Evolutionary conservation across 768 basidiomycete genomes (phyloP), one percentile per base, ranked within the genome.

Genomic region (Phylloporus sp.): DNA sequence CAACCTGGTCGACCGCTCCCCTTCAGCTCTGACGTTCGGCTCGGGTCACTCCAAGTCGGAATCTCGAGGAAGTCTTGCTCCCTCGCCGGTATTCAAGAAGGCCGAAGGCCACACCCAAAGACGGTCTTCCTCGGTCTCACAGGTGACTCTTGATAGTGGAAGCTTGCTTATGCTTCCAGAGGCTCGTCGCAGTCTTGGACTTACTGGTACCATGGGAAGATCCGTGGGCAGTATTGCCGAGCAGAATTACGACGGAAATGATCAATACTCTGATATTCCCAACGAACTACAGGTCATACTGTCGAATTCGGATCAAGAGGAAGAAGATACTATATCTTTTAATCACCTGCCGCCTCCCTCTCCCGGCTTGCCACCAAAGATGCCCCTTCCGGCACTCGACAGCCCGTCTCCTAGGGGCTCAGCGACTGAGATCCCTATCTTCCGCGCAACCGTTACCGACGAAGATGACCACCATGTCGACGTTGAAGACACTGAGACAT

Each of bases 211-310:
- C 1, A 75, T 88, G 69, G 85, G 85, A 9, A 78, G 77, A 1
- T 80, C 78, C 0, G 70, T 77, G 38, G 71, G 70, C 4, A 75
- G 75, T 20, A 75, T 74, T 40, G 64, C 62, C 2, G 73, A 71
- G 44, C 68, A 68, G 14, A 74, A 72, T 17, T 53, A 75, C 8
- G 76, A 83, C 29, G 71, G 68, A 3, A 77, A 77, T 9, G 82
- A 87, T 56, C 83, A 78, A 0, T 82, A 88, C 60, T 85, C 82
- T 2, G 86, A 91, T 55, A 85, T 90, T n/a, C 86, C 89, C 1
- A 78, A 85, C 33, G 89, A 90, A 62, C 61, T 90, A 45, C 80
- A 81, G 52, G 70, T 71, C 20, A 80, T 90, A 38, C 62, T 90
- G 21, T 71, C 71, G 1, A 58, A 69, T 62, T 56, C 72, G 42